Percentiles rank a stretch among this genome's conserved stretches.
These are phyloP conservation scores for Beauveria varroae DNA, from an alignment of 2,329 filamentous ascomycete genomes.

Conservation along the genomic window DNA sequence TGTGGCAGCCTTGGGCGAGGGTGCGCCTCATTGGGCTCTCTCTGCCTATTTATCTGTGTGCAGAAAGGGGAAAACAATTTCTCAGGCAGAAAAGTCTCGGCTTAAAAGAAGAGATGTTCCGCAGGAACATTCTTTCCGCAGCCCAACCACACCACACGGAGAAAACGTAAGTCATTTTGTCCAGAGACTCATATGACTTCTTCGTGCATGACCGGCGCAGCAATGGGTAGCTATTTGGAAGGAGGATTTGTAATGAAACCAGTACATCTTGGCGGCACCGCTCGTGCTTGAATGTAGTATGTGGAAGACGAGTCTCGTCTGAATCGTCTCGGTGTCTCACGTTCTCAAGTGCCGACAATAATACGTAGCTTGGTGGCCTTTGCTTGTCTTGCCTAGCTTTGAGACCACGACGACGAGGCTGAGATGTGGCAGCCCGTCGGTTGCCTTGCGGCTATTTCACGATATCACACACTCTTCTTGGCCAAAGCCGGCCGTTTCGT, in stretches of 20 bases:
- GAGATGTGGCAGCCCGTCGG: neutral
- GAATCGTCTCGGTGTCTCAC: neutral
- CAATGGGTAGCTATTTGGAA: no score
- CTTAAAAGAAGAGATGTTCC: neutral
- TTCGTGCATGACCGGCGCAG: neutral
- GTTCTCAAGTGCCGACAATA: neutral
- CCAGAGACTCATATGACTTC: neutral
- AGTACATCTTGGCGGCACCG: no score
- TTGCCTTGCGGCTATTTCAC: neutral
- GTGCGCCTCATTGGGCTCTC: neutral
- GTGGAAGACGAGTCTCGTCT: no score
- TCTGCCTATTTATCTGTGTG: neutral
- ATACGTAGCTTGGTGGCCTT: neutral
- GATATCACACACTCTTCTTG: neutral
- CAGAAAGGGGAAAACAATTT: no score
- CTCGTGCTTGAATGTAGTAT: no score
- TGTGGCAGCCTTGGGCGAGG: no score
- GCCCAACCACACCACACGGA: neutral
- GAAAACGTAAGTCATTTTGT: neutral
- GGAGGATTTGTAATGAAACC: no score
- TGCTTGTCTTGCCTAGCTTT: no score
- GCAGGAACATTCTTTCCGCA: neutral
- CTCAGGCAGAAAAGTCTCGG: constrained; percentile 6
- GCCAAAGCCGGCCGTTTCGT: neutral
- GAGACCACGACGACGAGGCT: neutral